Evolutionary conservation across 2,329 filamentous ascomycete genomes (phyloP).

Genomic region (Neoscytalidium dimidiatum): DNA sequence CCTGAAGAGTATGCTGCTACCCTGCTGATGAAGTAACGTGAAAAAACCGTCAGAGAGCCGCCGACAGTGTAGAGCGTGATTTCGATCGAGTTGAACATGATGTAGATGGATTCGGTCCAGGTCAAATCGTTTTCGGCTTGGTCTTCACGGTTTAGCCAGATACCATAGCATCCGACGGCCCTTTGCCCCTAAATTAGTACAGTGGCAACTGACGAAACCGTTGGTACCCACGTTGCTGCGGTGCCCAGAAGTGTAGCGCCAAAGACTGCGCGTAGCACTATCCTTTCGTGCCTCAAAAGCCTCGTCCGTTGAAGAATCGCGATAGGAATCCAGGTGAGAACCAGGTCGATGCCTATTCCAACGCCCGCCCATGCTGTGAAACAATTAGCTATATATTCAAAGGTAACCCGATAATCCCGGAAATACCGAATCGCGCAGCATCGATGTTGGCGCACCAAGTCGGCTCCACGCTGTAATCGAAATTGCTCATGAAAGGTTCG

Average conservation of each 20-base stretch:
- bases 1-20: background rate
- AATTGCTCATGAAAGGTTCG: constrained; percentile 17
- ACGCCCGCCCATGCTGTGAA: constrained; percentile 14
- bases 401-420: too few relatives aligned
- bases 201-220: background rate
- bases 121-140: constrained; percentile 3
- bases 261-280: constrained; percentile 9
- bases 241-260: constrained; percentile 4
- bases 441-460: constrained; percentile 15
- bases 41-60: constrained; percentile 16
- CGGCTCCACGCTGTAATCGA: constrained; percentile 4
- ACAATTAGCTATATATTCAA: background rate
- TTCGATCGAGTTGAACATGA: constrained; percentile 20
- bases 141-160: constrained; percentile 15
- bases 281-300: constrained; percentile 7
- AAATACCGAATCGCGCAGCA: constrained; percentile 10
- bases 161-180: constrained; percentile 12
- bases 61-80: constrained; percentile 19
- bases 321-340: constrained; percentile 17
- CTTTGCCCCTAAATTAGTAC: background rate
- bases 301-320: constrained; percentile 16
- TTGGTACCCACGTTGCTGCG: background rate
- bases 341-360: constrained; percentile 11
- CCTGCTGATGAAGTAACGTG: constrained; percentile 19
- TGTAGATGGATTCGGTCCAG: constrained; percentile 12